Conservation (phyloP, 1,284 basidiomycete species). For the Malassezia caprae region DNA sequence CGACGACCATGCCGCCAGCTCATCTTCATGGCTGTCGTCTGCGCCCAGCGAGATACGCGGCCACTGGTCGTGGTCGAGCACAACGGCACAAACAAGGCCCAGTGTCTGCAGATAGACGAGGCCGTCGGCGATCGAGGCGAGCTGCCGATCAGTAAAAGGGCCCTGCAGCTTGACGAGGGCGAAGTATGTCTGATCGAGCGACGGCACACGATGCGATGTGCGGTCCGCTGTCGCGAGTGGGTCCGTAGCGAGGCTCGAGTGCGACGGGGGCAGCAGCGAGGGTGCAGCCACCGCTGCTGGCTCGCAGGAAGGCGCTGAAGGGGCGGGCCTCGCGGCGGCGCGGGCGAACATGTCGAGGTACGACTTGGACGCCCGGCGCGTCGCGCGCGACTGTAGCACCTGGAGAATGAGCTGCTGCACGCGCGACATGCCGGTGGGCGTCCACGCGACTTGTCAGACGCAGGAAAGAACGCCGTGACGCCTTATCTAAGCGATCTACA, state of each 20-base stretch:
- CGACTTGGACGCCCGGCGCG: conserved; percentile 73
- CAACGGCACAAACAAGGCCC: conserved; percentile 85
- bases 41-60: conserved; percentile 51
- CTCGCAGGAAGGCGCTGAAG: conserved; percentile 5
- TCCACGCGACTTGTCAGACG: neutral
- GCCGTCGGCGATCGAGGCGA: conserved; percentile 83
- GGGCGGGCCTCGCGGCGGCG: conserved; percentile 1
- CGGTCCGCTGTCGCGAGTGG: conserved; percentile 19
- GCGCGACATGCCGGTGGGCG: conserved; percentile 26
- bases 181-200: conserved; percentile 54
- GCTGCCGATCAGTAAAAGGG: conserved; percentile 87
- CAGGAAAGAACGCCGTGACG: neutral
- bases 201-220: conserved; percentile 2
- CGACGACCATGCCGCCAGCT: conserved; percentile 28
- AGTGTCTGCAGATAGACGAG: conserved; percentile 91
- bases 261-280: conserved; percentile 7
- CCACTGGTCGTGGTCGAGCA: conserved; percentile 78
- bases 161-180: conserved; percentile 95
- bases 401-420: conserved; percentile 88
- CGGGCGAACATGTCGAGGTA: conserved; percentile 72
- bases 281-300: neutral
- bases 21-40: conserved; percentile 17
- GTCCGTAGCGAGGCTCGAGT: conserved; percentile 9
- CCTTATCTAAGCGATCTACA: neutral
- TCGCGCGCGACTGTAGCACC: conserved; percentile 84